phyloP scores from a whole-genome alignment of 768 basidiomycete genomes.

The Candolleomyces aberdarensis region DNA sequence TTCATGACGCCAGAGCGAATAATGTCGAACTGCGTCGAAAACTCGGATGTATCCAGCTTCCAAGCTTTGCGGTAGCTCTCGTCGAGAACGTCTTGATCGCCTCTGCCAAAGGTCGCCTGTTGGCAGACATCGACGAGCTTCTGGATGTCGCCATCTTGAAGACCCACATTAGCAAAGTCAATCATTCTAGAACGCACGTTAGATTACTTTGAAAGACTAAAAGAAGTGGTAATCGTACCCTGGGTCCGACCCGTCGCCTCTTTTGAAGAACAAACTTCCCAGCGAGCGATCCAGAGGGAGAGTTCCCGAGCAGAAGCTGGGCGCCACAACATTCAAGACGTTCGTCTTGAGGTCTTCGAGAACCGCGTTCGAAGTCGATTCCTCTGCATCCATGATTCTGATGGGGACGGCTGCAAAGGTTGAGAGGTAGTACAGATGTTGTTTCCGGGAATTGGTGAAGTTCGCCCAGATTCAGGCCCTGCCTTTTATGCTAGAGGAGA shows the following conservation, averaged over 20 bases:
- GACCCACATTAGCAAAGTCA: not conserved
- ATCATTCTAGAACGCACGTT: not conserved
- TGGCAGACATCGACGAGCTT: conserved; percentile 17
- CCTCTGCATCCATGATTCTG: no score
- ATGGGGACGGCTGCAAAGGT: no score
- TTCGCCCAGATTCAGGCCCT: no score
- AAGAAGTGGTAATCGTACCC: not conserved
- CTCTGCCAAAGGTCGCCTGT: conserved; percentile 22
- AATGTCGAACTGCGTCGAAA: conserved; percentile 19
- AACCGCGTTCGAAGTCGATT: no score
- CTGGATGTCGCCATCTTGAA: conserved; percentile 6
- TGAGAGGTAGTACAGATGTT: no score
- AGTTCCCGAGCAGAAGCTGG: not conserved
- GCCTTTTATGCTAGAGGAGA: no score
- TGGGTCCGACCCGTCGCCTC: not conserved
- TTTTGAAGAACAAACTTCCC: not conserved
- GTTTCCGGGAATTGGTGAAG: no score
- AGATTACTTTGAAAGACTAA: no score
- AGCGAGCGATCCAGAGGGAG: not conserved
- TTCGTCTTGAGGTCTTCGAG: no score
- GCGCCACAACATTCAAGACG: not conserved
- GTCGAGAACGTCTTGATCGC: conserved; percentile 22
- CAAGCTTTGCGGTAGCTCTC: conserved; percentile 25
- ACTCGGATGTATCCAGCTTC: conserved; percentile 17
- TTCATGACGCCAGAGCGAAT: conserved; percentile 10